Evolutionary conservation across 1,284 basidiomycete genomes (phyloP), one percentile per base, ranked within the genome.

Genomic region (Ustilago nuda): DNA sequence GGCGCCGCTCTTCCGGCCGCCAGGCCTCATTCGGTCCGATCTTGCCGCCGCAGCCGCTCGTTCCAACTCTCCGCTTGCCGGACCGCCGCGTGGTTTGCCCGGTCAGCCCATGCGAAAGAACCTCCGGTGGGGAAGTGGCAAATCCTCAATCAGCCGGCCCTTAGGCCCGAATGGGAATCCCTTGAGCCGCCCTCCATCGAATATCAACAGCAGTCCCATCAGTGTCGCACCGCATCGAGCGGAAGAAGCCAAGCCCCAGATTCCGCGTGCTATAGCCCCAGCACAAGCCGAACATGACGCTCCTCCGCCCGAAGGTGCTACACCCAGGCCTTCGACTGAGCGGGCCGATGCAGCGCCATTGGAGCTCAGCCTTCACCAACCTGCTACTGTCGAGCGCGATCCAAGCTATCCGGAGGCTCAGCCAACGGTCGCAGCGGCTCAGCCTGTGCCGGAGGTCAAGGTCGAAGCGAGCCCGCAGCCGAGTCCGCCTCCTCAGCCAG

Each of bases 31-130:
- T 27, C 65, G 72, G 7, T 64, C 69, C 17, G 71, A 70, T 43
- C 66, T 69, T n/a, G 62, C 62, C n/a, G 70, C 62, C 43, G 69
- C 46, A 19, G 73, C 70, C 30, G 73, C 75, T 43, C 67, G 75
- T 36, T 66, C 70, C 50, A 67, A 68, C 35, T 81, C 79, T 27
- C 78, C 78, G 11, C 58, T 80, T 2, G 74, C 78, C 19, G 79
- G 76, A 37, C 78, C 81, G 15, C 77, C 72, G 19, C 61, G 71
- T 23, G 75, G 67, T 13, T 41, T 61, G 9, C 65, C 70, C 27
- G 82, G 82, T 11, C 80, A 79, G 61, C 83, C 83, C 6, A 80
- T 80, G 61, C 80, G 83, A 30, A 83, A 78, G 71, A 84, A 84
- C 51, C 51, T 84, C 33, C 73, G 83, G 5, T 84, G 83, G 83